A percentile compares a stretch with the other conserved stretches of the same genome.
These are phyloP conservation scores for Termitomyces sp. DNA, from an alignment of 768 basidiomycete species.

Conservation along the genomic window DNA sequence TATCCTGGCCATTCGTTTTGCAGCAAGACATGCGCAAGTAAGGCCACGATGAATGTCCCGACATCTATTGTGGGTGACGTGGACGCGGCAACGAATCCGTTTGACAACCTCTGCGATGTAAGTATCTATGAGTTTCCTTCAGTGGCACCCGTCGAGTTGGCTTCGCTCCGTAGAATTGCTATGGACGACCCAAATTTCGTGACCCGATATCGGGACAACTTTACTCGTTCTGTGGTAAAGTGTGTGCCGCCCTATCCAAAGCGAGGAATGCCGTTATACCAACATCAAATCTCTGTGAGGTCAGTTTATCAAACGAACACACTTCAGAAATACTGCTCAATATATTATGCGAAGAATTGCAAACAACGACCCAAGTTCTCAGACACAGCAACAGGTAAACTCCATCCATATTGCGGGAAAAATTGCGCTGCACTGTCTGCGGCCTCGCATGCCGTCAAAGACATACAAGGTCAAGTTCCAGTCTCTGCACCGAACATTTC, in stretches of 20 bases:
- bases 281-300: not conserved
- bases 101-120: constrained; percentile 36
- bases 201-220: constrained; percentile 37
- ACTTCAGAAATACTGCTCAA: not conserved
- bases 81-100: not conserved
- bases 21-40: not conserved
- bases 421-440: not conserved
- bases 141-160: no score
- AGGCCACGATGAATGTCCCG: not conserved
- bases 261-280: not conserved
- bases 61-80: not conserved
- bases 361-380: not conserved
- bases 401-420: not conserved
- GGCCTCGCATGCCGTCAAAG: not conserved
- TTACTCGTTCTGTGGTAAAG: constrained; percentile 53
- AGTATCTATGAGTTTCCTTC: constrained; percentile 10
- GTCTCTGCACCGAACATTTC: not conserved
- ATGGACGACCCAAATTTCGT: constrained; percentile 50
- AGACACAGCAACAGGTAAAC: not conserved
- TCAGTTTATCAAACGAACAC: not conserved
- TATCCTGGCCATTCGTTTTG: not conserved
- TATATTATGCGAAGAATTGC: not conserved
- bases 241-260: constrained; percentile 33
- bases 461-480: not conserved
- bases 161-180: constrained; percentile 40